Conservation (phyloP, 306 rosid species). For the Trifolium repens region DNA sequence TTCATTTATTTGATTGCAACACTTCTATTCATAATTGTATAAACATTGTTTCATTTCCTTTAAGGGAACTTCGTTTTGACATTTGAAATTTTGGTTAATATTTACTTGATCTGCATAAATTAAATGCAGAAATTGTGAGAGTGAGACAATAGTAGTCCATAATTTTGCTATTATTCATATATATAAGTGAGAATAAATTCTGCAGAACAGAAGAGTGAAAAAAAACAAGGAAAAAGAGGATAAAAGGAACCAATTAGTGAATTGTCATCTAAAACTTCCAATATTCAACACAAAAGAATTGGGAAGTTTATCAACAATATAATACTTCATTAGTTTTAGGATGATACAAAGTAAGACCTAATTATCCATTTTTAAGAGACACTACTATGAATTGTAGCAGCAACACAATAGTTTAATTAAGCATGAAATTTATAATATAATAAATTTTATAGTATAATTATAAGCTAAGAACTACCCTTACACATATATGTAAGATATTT, state of each 20-base stretch:
- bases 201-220: not conserved
- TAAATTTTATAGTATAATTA: not conserved
- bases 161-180: too few relatives aligned
- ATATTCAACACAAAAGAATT: not conserved
- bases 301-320: not conserved
- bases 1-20: too few relatives aligned
- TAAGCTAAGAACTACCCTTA: slow-evolving; percentile 1
- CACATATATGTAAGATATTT: not conserved
- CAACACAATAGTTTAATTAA: slow-evolving; percentile 4
- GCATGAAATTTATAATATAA: not conserved
- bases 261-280: not conserved
- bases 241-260: not conserved
- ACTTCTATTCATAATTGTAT: too few relatives aligned
- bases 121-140: too few relatives aligned
- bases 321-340: not conserved
- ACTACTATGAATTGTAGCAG: not conserved
- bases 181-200: too few relatives aligned
- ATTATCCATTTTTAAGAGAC: not conserved
- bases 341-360: not conserved
- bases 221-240: too few relatives aligned
- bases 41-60: too few relatives aligned
- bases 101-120: not conserved
- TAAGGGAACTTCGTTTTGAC: too few relatives aligned
- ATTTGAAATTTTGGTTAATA: not conserved
- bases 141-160: too few relatives aligned